A percentile compares a stretch with the other conserved stretches of the same genome.
Conservation (phyloP, 352 stramenopile genomes). For the Phytopythium oedochilum region DNA sequence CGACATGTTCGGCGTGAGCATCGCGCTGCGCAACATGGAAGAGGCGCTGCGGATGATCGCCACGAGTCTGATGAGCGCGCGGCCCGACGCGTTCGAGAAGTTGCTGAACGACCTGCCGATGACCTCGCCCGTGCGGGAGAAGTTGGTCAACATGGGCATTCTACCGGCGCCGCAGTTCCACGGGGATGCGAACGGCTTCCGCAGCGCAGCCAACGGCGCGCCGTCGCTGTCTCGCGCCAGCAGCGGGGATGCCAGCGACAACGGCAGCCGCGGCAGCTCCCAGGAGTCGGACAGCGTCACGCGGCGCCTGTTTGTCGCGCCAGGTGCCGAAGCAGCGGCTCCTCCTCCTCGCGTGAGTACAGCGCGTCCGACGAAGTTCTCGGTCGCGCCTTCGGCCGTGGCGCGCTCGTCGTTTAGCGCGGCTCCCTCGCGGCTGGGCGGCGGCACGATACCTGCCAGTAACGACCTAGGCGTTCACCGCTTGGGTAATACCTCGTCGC, state of each 20-base stretch:
- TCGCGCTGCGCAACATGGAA: conserved; percentile 76
- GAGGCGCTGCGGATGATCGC: conserved; percentile 63
- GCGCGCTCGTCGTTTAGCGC: not conserved
- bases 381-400: not conserved
- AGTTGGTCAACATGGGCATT: conserved; percentile 33
- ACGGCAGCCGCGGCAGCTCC: conserved; percentile 9
- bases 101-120: conserved; percentile 56
- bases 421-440: not conserved
- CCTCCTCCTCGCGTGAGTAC: not conserved
- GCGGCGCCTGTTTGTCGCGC: conserved; percentile 38
- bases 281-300: conserved; percentile 28
- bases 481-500: not conserved
- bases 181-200: conserved; percentile 12
- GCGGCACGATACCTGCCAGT: not conserved
- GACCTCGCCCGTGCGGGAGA: conserved; percentile 44
- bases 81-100: conserved; percentile 43
- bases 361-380: not conserved
- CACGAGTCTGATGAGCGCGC: conserved; percentile 50
- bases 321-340: not conserved
- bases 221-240: not conserved
- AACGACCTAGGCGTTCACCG: not conserved
- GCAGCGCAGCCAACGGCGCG: conserved; percentile 10
- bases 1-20: conserved; percentile 64
- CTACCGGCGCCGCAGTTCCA: conserved; percentile 14
- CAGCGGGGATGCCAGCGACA: conserved; percentile 5